Percentiles rank a stretch among this genome's conserved stretches.
phyloP scores from a whole-genome alignment of 768 basidiomycete species.

The Naganishia onofrii region DNA sequence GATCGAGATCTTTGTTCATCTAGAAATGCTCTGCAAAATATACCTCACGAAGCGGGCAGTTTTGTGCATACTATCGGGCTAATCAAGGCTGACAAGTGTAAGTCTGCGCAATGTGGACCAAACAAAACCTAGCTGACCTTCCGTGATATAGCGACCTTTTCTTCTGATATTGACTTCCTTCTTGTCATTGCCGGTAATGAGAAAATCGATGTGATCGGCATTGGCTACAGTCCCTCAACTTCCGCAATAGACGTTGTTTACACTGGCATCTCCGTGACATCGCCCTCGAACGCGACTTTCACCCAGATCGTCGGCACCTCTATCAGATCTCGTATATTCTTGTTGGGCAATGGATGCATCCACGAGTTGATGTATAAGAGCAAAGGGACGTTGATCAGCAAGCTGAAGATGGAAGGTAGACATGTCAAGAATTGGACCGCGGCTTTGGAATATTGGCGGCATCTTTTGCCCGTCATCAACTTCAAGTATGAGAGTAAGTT shows the following conservation, averaged over 20 bases:
- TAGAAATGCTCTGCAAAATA: conserved; percentile 88
- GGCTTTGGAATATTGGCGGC: conserved; percentile 18
- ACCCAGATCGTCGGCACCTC: conserved; percentile 24
- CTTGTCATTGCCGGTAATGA: conserved; percentile 86
- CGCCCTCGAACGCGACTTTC: conserved; percentile 16
- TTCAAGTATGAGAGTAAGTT: conserved; percentile 5
- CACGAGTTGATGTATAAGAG: conserved; percentile 89
- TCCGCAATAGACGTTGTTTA: conserved; percentile 15
- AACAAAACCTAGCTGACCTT: background rate
- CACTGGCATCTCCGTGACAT: conserved; percentile 22
- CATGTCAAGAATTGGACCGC: conserved; percentile 28
- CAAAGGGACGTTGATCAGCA: conserved; percentile 80
- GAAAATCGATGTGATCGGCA: conserved; percentile 77
- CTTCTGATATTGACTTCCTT: conserved; percentile 83
- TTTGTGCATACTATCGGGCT: conserved; percentile 78
- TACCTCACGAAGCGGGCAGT: conserved; percentile 81
- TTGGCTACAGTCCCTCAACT: conserved; percentile 51
- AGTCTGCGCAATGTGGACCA: background rate
- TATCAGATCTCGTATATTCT: conserved; percentile 22
- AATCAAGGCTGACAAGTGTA: conserved; percentile 73
- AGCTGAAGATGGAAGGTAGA: conserved; percentile 20
- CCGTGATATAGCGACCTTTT: conserved; percentile 63
- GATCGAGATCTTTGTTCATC: background rate
- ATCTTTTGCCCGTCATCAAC: conserved; percentile 18
- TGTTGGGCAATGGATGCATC: conserved; percentile 71